Base-by-base conservation (phyloP, 169 alveolate genomes). In the Babesia ovata region DNA sequence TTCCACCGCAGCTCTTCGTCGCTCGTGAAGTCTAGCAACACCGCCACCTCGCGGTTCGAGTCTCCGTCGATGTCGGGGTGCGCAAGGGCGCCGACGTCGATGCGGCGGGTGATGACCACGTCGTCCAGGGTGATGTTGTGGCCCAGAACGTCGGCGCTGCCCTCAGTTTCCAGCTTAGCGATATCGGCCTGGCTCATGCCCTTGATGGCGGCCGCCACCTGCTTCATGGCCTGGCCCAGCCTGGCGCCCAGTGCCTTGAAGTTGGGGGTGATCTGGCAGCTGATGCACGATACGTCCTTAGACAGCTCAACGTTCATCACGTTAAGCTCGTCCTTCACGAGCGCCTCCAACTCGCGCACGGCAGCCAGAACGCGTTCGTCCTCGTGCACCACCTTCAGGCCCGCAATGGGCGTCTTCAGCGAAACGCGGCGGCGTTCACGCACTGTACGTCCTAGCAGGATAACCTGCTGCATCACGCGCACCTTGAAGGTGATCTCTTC, bases 381-480 rank as follows among this genome's bases (percentile, higher is more conserved):
- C 45, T 74, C 70, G 62, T 83, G 85, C 22, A 74, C 42, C n/a
- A 97, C 73, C 28, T 79, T 88, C 17, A 94, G 79, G 44, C 84
- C 92, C 33, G 76, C 88, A 19, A 96, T 72, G 2, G 99, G 99
- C 63, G 87, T 92, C 75, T 97, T 97, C 50, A 95, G 88, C 17
- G 97, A 87, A 17, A 94, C 86, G 66, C 94, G 95, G 48, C 92
- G 86, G 21, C 91, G 84, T 70, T 97, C 99, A 81, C 99, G 92
- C 52, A 96, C 86, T 50, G 91, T 91, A 85, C 99, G 88, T 14
- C 98, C 98, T 70, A 93, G 85, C 58, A 95, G 94, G 57, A 90
- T 83, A 17, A 90, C 89, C 29, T 69, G 73, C 67, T 83, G 90
- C 90, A 83, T 83, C 22, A 48, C 50, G 33, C 54, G 70, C 19